Conservation (phyloP, 2,329 filamentous ascomycete genomes). For the Proliferodiscus dingleyae region DNA sequence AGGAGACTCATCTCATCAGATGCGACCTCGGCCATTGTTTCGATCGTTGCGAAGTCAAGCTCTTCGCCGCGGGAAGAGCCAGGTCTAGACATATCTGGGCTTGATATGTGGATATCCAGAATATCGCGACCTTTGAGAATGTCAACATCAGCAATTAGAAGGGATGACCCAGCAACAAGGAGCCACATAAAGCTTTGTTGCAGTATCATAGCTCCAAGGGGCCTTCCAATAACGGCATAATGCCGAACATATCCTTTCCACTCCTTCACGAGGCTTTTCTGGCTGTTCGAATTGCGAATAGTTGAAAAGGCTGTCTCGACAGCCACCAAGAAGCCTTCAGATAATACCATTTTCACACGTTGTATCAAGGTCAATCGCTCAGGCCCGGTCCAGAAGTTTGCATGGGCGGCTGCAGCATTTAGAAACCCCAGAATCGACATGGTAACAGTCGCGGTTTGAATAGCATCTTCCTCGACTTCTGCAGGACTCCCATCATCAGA, state of each 20-base stretch:
- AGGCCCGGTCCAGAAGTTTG: slow-evolving; percentile 73
- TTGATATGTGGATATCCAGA: slow-evolving; percentile 67
- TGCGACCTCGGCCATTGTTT: slow-evolving; percentile 66
- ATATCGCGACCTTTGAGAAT: slow-evolving; percentile 58
- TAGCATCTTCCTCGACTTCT: slow-evolving; percentile 58
- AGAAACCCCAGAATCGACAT: slow-evolving; percentile 89
- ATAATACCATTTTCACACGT: slow-evolving; percentile 67
- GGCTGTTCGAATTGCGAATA: slow-evolving; percentile 70
- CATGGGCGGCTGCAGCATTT: slow-evolving; percentile 71
- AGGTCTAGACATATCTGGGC: slow-evolving; percentile 36
- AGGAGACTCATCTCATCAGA: slow-evolving; percentile 79
- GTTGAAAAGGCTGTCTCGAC: slow-evolving; percentile 88
- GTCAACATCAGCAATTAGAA: slow-evolving; percentile 62
- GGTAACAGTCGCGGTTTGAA: slow-evolving; percentile 68
- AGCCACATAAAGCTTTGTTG: slow-evolving; percentile 86
- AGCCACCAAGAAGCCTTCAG: slow-evolving; percentile 77
- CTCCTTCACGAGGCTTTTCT: slow-evolving; percentile 64
- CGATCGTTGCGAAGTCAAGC: slow-evolving; percentile 51
- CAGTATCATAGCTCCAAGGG: slow-evolving; percentile 84
- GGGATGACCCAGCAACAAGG: slow-evolving; percentile 70
- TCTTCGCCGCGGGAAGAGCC: slow-evolving; percentile 39
- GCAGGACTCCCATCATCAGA: slow-evolving; percentile 45
- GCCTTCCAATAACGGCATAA: slow-evolving; percentile 73
- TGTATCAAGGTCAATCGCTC: slow-evolving; percentile 71
- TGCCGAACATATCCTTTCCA: slow-evolving; percentile 85